phyloP scores from a whole-genome alignment of 768 basidiomycete genomes.

The Auricularia cornea region DNA sequence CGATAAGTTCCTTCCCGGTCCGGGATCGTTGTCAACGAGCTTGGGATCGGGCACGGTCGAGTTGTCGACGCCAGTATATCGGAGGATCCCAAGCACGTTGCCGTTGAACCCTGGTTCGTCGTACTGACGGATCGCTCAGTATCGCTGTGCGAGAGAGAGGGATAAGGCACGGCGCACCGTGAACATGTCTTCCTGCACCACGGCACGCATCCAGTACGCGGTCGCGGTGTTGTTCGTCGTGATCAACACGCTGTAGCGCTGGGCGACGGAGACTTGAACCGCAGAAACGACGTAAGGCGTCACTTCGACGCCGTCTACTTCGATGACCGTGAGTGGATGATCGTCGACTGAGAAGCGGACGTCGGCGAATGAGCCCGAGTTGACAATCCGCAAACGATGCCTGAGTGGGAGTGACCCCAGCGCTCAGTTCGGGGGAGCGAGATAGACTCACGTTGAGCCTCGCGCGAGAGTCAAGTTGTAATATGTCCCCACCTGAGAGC shows the following conservation, averaged over 20 bases:
- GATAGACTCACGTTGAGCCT: constrained; percentile 16
- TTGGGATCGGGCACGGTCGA: neutral
- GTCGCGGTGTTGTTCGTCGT: constrained; percentile 30
- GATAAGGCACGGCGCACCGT: constrained; percentile 7
- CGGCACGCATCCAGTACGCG: constrained; percentile 32
- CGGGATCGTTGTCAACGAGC: neutral
- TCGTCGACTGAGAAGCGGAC: constrained; percentile 38
- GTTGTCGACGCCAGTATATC: neutral
- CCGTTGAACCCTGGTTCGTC: constrained; percentile 1
- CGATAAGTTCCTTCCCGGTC: neutral
- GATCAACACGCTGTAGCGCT: constrained; percentile 43
- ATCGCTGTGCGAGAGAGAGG: neutral
- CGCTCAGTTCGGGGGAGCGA: neutral
- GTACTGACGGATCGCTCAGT: neutral
- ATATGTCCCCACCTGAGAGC: constrained; percentile 20
- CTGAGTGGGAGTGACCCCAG: constrained; percentile 4
- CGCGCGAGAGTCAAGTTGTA: constrained; percentile 29
- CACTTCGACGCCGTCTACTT: constrained; percentile 40
- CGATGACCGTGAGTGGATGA: constrained; percentile 39
- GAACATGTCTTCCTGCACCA: constrained; percentile 29
- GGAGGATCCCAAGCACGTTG: constrained; percentile 2
- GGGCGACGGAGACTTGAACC: constrained; percentile 36
- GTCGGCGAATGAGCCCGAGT: constrained; percentile 40
- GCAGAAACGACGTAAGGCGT: constrained; percentile 30
- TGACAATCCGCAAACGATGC: constrained; percentile 42